These are phyloP conservation scores for Didymella pinodella DNA, from an alignment of 2,329 filamentous ascomycete genomes.

Conservation along the genomic window DNA sequence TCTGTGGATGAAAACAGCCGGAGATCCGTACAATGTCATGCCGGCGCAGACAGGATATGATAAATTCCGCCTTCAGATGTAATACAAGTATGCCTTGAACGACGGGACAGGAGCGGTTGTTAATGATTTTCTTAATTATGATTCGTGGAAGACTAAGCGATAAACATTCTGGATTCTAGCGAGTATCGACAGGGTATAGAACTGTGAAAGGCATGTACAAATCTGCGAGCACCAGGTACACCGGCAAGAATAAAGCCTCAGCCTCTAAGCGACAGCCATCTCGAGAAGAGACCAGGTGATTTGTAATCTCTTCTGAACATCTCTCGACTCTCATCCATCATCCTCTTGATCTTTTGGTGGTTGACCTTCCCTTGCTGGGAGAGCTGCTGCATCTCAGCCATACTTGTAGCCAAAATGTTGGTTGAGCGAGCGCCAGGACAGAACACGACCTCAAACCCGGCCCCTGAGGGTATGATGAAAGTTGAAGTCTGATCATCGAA, in stretches of 20 bases:
- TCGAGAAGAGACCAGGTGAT: slow-evolving; percentile 12
- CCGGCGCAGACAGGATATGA: too few relatives aligned
- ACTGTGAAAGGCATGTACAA: slow-evolving; percentile 4
- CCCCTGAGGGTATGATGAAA: slow-evolving; percentile 68
- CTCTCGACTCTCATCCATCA: slow-evolving; percentile 26
- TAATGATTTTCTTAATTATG: not conserved
- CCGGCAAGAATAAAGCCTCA: not conserved
- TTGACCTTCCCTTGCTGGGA: slow-evolving; percentile 43
- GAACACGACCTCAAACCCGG: slow-evolving; percentile 80
- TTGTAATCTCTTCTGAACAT: slow-evolving; percentile 30
- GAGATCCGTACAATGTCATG: not conserved
- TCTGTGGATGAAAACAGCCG: too few relatives aligned
- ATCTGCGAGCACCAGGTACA: not conserved
- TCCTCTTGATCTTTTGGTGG: slow-evolving; percentile 33
- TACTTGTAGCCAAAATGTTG: slow-evolving; percentile 55
- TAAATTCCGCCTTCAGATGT: not conserved
- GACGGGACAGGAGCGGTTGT: not conserved
- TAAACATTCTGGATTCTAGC: not conserved
- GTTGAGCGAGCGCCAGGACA: slow-evolving; percentile 69
- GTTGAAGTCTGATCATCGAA: slow-evolving; percentile 66
- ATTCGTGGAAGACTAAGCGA: not conserved
- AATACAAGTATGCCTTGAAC: not conserved
- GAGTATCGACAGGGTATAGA: slow-evolving; percentile 14
- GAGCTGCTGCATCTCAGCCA: slow-evolving; percentile 45
- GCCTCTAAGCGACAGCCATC: slow-evolving; percentile 11